Evolutionary conservation across 345 rosid genomes (phyloP).

Genomic region (Melaleuca quinquenervia): DNA sequence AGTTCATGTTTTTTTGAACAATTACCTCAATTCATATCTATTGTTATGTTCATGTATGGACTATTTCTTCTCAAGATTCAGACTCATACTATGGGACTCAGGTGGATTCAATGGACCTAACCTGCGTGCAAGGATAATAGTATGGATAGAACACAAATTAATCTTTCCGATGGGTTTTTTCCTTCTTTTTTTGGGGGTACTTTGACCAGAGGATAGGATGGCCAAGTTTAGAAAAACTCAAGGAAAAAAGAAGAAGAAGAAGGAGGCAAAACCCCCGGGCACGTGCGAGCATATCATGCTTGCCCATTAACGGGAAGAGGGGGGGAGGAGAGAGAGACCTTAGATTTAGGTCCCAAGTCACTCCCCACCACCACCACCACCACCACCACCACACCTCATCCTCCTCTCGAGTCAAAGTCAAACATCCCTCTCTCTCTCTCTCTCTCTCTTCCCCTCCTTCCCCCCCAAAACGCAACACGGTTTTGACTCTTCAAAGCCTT

Average conservation of each 20-base stretch:
- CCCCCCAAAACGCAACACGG: conserved; percentile 21
- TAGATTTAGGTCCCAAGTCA: not conserved
- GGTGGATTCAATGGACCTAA: too few relatives aligned
- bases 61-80: not conserved
- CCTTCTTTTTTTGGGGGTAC: not conserved
- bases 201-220: not conserved
- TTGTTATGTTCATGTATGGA: not conserved
- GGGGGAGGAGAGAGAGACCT: not conserved
- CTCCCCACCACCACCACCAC: not conserved
- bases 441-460: not conserved
- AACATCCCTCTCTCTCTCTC: not conserved
- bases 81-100: not conserved
- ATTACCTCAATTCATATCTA: too few relatives aligned
- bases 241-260: not conserved
- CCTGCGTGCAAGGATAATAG: not conserved
- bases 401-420: not conserved
- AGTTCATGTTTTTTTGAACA: too few relatives aligned
- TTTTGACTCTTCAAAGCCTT: conserved; percentile 18
- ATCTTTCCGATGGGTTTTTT: not conserved
- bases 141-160: not conserved
- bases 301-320: not conserved
- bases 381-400: not conserved
- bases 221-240: not conserved
- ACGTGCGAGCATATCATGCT: not conserved
- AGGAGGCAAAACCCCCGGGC: not conserved